Evolutionary conservation across 306 rosid genomes (phyloP).

Genomic region (Hylodesmum podocarpum): DNA sequence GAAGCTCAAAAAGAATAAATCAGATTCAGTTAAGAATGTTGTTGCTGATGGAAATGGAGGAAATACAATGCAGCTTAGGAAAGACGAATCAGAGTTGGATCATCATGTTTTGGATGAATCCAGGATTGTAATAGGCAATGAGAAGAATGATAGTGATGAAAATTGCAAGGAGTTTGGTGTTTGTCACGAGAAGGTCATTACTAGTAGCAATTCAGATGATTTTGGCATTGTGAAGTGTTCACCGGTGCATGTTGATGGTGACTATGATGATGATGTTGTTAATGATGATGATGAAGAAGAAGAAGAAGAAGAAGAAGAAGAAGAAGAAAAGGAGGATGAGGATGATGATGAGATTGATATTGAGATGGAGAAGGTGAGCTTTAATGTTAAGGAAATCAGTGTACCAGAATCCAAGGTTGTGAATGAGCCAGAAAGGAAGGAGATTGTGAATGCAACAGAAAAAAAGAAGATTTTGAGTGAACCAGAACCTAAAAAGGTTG

Average conservation of each 20-base stretch:
- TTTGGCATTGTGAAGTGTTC: not conserved
- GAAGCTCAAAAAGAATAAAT: conserved; percentile 44
- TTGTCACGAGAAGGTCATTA: conserved; percentile 50
- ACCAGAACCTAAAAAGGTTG: conserved; percentile 23
- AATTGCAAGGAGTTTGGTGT: conserved; percentile 54
- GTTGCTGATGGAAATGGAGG: conserved; percentile 8
- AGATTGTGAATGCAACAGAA: not conserved
- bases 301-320: conserved; percentile 27
- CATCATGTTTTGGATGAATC: conserved; percentile 29
- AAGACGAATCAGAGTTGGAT: conserved; percentile 34
- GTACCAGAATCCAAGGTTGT: conserved; percentile 30
- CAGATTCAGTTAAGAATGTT: conserved; percentile 30
- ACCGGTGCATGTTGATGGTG: conserved; percentile 13
- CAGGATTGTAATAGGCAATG: not conserved
- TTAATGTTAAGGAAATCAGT: conserved; percentile 53
- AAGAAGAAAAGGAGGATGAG: conserved; percentile 22
- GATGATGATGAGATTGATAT: conserved; percentile 32
- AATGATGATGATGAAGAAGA: conserved; percentile 10
- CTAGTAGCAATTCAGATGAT: conserved; percentile 33
- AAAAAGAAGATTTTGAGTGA: conserved; percentile 18
- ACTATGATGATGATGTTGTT: not conserved
- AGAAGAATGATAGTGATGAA: conserved; percentile 37
- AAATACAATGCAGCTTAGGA: conserved; percentile 26
- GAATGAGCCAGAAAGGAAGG: conserved; percentile 1
- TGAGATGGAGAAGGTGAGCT: conserved; percentile 44